These are phyloP conservation scores for Bodo saltans DNA, from an alignment of 78 protist species.

Conservation along the genomic window DNA sequence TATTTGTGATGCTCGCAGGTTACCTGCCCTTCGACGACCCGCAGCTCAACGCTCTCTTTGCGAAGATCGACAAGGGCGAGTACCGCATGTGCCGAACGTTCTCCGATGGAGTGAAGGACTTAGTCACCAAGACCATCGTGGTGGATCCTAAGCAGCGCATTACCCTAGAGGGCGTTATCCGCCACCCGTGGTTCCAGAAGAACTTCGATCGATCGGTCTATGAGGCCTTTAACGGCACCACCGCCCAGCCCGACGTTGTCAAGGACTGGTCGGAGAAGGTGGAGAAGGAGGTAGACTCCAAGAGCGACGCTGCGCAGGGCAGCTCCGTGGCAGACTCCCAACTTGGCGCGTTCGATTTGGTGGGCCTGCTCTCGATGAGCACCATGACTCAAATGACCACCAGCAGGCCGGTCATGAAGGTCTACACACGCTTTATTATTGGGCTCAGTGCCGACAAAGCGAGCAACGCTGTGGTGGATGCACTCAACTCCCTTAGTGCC, in stretches of 20 bases:
- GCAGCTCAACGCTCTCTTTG: constrained; percentile 5
- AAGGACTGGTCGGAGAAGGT: not conserved
- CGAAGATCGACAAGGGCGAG: constrained; percentile 34
- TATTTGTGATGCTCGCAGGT: constrained; percentile 58
- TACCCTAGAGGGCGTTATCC: constrained; percentile 11
- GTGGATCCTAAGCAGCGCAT: constrained; percentile 30
- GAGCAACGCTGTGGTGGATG: not conserved
- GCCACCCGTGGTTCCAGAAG: constrained; percentile 31
- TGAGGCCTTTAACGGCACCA: not conserved
- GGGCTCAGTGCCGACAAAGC: not conserved
- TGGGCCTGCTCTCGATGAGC: not conserved
- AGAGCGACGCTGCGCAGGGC: not conserved
- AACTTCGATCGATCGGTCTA: not conserved
- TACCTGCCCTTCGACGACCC: constrained; percentile 23
- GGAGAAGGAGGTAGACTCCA: not conserved
- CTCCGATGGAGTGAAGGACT: constrained; percentile 16
- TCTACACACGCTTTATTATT: not conserved
- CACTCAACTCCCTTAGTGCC: not conserved
- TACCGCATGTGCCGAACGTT: constrained; percentile 15
- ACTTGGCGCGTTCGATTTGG: constrained; percentile 13
- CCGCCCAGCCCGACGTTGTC: not conserved
- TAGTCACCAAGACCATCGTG: constrained; percentile 9
- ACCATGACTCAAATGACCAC: not conserved
- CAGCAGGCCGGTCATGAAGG: not conserved
- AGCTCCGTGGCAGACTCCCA: not conserved